Base-by-base conservation (phyloP, 2,329 filamentous ascomycete genomes). In the Epichloe elymi region DNA sequence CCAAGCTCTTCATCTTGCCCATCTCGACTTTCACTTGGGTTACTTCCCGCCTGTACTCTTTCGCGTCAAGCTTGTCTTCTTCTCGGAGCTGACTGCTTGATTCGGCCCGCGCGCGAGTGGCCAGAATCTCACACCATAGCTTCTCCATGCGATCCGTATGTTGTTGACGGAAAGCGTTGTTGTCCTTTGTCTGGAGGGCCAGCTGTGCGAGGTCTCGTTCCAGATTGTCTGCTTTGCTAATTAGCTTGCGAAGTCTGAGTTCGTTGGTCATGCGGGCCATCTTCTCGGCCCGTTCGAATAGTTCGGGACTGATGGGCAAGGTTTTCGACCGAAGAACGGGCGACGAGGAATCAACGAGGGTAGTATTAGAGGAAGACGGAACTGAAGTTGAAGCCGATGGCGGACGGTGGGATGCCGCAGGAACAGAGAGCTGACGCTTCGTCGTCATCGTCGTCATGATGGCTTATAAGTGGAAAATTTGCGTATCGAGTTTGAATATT, bases 221-320 rank as follows among this genome's bases (percentile, higher is more conserved):
- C 2, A 68, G 60, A 3, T 59, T 57, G 41, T 62, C 57, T 1
- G 61, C 60, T 46, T 63, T 61, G 20, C 51, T 50, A 30, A 53
- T 48, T 23, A 69, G 53, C 35, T 58, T 52, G 38, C 62, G 64
- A 37, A 69, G 53, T 52, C 61, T 63, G 49, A 69, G 61, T 55
- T 69, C 67, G n/a, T 64, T 56, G 5, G 63, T 67, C 63, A 69
- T 68, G 41, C 54, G 58, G 5, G 67, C 62, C n/a, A 69, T 59
- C 35, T 63, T 61, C 3, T 67, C 61, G 39, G 66, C 64, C 30
- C 61, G 59, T 10, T 54, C 53, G 30, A 61, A 41, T 7, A 65
- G 50, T 33, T 46, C 38, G 15, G 37, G 37, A n/a, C 43, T 20
- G 39, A 45, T 30, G 26, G 37, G 8, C 8, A 23, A 45, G n/a